Base-by-base conservation (phyloP, 2,329 filamentous ascomycete species). In the Penicillium sp. region DNA sequence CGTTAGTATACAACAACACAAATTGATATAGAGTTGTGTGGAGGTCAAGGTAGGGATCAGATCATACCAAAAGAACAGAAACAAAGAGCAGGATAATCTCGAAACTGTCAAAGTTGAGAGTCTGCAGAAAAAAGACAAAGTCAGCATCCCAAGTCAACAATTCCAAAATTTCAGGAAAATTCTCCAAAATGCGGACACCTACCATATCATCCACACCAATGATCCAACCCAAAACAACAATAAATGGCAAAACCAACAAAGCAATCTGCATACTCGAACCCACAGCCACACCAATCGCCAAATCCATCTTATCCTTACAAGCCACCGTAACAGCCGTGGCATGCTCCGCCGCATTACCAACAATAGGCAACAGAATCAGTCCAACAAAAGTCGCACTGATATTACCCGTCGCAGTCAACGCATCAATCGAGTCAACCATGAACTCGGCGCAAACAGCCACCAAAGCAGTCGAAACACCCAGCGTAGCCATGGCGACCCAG, bases 81-180 rank as follows among this genome's bases (percentile, higher is more conserved):
- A 88, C 83, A 62, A 89, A 89, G 1, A 89, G 75, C 1, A 86
- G 78, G 2, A 83, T 90, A 15, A 97, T 89, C 79, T 97, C 92
- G 82, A 97, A 97, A 0, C 88, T 88, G 73, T 96, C 92, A 74
- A 97, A 95, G 75, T 89, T 89, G 5, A 96, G 84, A 22, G 88
- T 91, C 76, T 78, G 55, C 30, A 30, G 8, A 4, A 15, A 17
- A 26, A 6, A 19, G 55, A 38, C 69, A 6, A 22, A 30, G 37
- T 44, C 10, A 56, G 37, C 17, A 55, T 22, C 9, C 13, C 13
- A 3, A 55, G n/a, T 24, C 7, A 13, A 30, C 33, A 9, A 10
- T n/a, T n/a, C n/a, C n/a, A n/a, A n/a, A 35, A 37, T 15, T 2
- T 7, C 28, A 35, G 12, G 2, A 37, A 51, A 17, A 26, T 17